Base-by-base conservation (phyloP, 192 early-diverging fungal genomes). In the Umbelopsis isabellina region DNA sequence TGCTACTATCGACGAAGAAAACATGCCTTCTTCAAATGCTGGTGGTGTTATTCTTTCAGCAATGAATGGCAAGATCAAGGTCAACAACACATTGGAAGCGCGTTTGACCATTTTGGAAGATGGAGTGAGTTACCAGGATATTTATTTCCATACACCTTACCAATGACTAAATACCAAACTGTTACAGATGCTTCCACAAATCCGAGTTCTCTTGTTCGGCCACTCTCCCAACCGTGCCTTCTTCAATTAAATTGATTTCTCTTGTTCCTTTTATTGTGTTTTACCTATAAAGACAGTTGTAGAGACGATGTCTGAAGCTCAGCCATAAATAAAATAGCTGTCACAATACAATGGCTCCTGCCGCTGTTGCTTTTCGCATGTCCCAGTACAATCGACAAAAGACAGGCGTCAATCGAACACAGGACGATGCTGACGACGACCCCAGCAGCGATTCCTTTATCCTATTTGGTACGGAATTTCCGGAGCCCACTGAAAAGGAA, bases 61-160 rank as follows among this genome's bases (percentile, higher is more conserved):
- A 21, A 77, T 89, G 66, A 85, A 90, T 49, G 94, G 93, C 50
- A 86, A 90, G 46, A 96, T 97, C 74, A 84, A 84, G 41, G 87
- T 95, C 50, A 85, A 90, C 77, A 99, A 98, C 83, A 97, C 97
- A 25, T 84, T 97, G 66, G 94, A 94, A 79, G 86, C 91, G n/a
- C 89, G 97, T 46, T 80, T 99, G 70, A 90, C 89, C 12, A 85
- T 98, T 69, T 83, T 91, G 33, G 84, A 88, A 55, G 93, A 98
- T 72, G 78, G 84, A 71, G 92, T 91, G 85, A 75, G 72, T 68
- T 9, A 20, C 4, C 47, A 12, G 18, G 15, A 12, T 25, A 66
- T 65, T 22, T 44, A 37, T 12, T 13, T 66, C 4, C 27, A 37
- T 49, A 65, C 50, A 0, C 71, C 66, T 69, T 67, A 49, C 22